These are phyloP conservation scores for Rehmannia glutinosa DNA, from an alignment of 257 asterid genomes.

Conservation along the genomic window DNA sequence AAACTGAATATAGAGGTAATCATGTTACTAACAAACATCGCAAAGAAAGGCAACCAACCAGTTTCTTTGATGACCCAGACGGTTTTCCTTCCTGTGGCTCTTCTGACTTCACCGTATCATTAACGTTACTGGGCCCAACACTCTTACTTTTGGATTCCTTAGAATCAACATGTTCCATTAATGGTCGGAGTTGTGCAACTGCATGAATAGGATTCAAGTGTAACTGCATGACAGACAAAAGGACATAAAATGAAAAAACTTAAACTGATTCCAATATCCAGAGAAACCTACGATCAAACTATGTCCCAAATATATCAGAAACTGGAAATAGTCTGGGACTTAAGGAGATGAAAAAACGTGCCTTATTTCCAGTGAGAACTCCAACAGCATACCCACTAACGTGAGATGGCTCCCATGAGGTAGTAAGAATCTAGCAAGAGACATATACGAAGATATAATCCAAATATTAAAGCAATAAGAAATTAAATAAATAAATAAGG, in stretches of 20 bases:
- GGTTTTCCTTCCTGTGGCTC: conserved; percentile 40
- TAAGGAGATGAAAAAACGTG: conserved; percentile 23
- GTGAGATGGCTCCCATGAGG: conserved; percentile 55
- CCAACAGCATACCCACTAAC: conserved; percentile 58
- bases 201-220: conserved; percentile 80
- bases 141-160: conserved; percentile 38
- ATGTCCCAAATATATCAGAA: background rate
- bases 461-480: conserved; percentile 2
- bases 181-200: conserved; percentile 85
- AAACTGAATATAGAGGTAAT: background rate
- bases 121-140: conserved; percentile 21
- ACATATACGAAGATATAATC: conserved; percentile 17
- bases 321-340: conserved; percentile 1
- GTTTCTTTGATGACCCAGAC: conserved; percentile 41
- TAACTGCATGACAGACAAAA: conserved; percentile 56
- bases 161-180: conserved; percentile 44
- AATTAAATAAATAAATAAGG: background rate
- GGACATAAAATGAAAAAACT: background rate
- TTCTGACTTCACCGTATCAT: conserved; percentile 37
- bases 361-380: conserved; percentile 69
- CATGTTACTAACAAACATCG: background rate
- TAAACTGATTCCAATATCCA: conserved; percentile 6
- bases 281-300: background rate
- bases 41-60: conserved; percentile 35
- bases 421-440: conserved; percentile 50